Conservation (phyloP, 805 yeast genomes). For the Ogataea parapolymorpha region DNA sequence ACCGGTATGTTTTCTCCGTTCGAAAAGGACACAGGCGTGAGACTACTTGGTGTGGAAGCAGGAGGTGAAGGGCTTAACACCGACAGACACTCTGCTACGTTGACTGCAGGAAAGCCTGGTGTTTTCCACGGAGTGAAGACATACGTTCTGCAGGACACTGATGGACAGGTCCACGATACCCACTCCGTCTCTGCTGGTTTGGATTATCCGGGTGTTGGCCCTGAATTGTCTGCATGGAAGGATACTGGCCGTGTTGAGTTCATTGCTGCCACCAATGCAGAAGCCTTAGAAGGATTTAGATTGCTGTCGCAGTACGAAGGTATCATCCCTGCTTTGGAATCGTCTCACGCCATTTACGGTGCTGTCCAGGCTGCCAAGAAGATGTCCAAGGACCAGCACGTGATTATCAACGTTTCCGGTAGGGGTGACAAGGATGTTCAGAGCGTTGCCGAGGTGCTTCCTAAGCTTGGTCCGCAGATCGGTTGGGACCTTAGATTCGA, state of each 20-base stretch:
- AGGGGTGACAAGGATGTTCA: constrained; percentile 99
- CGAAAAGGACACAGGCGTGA: constrained; percentile 73
- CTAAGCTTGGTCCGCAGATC: constrained; percentile 83
- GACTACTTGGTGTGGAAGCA: constrained; percentile 92
- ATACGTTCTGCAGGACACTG: constrained; percentile 82
- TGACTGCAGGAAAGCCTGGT: constrained; percentile 94
- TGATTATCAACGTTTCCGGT: constrained; percentile 90
- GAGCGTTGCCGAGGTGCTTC: constrained; percentile 92
- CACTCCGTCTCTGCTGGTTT: constrained; percentile 98
- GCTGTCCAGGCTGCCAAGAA: constrained; percentile 86
- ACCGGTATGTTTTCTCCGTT: constrained; percentile 96
- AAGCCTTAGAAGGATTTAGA: constrained; percentile 89
- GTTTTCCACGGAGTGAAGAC: constrained; percentile 98
- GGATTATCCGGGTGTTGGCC: constrained; percentile 99
- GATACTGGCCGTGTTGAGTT: constrained; percentile 89
- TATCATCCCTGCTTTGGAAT: constrained; percentile 96
- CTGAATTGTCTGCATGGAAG: constrained; percentile 95
- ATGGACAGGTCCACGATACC: constrained; percentile 97
- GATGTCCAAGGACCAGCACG: constrained; percentile 71
- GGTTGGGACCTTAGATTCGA: constrained; percentile 96
- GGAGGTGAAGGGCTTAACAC: constrained; percentile 97
- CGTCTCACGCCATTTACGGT: constrained; percentile 94
- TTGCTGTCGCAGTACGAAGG: constrained; percentile 91
- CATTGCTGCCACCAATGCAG: constrained; percentile 91
- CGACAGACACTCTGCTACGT: constrained; percentile 87